phyloP scores from a whole-genome alignment of 2,329 filamentous ascomycete species.

The Botrytis squamosa region DNA sequence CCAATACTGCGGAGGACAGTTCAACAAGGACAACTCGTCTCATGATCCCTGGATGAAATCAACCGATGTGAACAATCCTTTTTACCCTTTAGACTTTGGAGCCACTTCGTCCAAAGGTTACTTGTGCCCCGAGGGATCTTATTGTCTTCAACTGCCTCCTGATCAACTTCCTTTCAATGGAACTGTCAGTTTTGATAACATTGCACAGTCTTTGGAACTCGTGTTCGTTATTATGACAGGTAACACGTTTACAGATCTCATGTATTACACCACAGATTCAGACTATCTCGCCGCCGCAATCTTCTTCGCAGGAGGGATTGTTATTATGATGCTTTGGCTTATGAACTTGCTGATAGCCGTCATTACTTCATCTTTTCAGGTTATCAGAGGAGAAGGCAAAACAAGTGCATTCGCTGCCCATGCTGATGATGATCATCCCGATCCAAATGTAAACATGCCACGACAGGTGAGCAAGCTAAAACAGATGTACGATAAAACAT shows the following conservation, averaged over 20 bases:
- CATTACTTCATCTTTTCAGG: constrained; percentile 97
- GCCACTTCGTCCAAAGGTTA: constrained; percentile 71
- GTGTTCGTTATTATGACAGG: constrained; percentile 99
- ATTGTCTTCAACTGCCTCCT: constrained; percentile 76
- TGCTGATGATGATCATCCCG: constrained; percentile 51
- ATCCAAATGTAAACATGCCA: constrained; percentile 38
- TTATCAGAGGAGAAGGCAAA: constrained; percentile 94
- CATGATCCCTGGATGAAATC: constrained; percentile 66
- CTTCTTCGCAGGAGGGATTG: constrained; percentile 71
- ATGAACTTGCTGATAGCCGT: constrained; percentile 93
- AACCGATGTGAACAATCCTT: background rate
- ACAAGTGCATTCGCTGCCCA: constrained; percentile 87
- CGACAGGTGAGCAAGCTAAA: constrained; percentile 57
- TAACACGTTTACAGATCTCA: constrained; percentile 92
- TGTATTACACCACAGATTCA: constrained; percentile 90
- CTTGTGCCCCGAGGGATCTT: constrained; percentile 78
- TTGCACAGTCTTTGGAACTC: constrained; percentile 84
- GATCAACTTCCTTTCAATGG: constrained; percentile 63
- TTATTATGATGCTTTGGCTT: constrained; percentile 95
- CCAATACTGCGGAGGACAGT: constrained; percentile 84
- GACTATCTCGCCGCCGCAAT: constrained; percentile 86
- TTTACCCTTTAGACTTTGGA: constrained; percentile 49
- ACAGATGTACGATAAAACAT: constrained; percentile 69
- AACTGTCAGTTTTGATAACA: constrained; percentile 94
- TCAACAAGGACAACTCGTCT: constrained; percentile 58